A percentile compares a stretch with the other conserved stretches of the same genome.
These are phyloP conservation scores for Glycine latifolia DNA, from an alignment of 306 rosid genomes.

Conservation along the genomic window DNA sequence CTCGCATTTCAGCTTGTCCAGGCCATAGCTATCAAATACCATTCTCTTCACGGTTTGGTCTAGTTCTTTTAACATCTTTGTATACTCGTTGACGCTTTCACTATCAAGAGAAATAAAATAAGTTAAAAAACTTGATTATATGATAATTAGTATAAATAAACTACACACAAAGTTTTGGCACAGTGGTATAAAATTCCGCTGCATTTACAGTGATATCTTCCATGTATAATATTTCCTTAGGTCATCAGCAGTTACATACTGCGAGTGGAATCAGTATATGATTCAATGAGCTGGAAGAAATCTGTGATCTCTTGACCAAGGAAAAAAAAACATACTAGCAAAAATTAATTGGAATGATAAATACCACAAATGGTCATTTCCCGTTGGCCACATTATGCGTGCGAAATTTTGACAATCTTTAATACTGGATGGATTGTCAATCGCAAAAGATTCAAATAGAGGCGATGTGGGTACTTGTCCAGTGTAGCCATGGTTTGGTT, in stretches of 20 bases:
- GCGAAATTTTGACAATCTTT: constrained; percentile 35
- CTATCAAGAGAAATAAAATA: not conserved
- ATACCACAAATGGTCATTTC: constrained; percentile 42
- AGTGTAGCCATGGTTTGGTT: constrained; percentile 41
- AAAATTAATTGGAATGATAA: not conserved
- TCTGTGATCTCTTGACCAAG: too few relatives aligned
- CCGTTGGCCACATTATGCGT: constrained; percentile 45
- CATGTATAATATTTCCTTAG: too few relatives aligned
- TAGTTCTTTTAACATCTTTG: constrained; percentile 32
- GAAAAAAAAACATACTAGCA: too few relatives aligned
- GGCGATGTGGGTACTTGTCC: constrained; percentile 9
- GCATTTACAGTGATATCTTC: too few relatives aligned
- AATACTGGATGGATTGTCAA: constrained; percentile 27
- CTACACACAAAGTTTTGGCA: too few relatives aligned
- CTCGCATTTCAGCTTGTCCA: constrained; percentile 38
- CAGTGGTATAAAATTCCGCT: too few relatives aligned
- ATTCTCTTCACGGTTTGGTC: constrained; percentile 37
- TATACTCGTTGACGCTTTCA: constrained; percentile 36
- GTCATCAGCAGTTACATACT: too few relatives aligned
- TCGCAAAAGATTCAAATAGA: constrained; percentile 43
- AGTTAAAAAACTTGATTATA: not conserved
- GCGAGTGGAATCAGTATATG: too few relatives aligned
- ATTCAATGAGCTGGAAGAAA: too few relatives aligned
- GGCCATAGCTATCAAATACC: constrained; percentile 48
- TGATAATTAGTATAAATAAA: too few relatives aligned